phyloP scores from a whole-genome alignment of 2,329 filamentous ascomycete genomes.

The Colletotrichum sp. region DNA sequence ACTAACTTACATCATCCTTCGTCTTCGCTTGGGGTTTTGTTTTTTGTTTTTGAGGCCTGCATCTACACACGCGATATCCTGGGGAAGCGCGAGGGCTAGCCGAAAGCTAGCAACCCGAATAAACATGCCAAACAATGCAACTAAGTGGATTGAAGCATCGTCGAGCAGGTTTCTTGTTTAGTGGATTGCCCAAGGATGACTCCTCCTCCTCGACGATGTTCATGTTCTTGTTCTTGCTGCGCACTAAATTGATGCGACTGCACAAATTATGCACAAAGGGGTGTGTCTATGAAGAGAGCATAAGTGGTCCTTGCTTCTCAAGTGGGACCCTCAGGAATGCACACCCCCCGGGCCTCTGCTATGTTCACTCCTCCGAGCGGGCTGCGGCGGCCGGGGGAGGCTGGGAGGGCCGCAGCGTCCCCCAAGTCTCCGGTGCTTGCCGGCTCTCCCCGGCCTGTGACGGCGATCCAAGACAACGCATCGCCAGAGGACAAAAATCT shows the following conservation, averaged over 20 bases:
- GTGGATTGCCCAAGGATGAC: slow-evolving; percentile 10
- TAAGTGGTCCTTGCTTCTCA: not conserved
- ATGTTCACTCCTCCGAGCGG: slow-evolving; percentile 3
- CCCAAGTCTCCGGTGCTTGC: slow-evolving; percentile 1
- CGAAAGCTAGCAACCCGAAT: not conserved
- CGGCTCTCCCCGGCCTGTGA: slow-evolving; percentile 16
- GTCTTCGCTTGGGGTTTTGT: not conserved
- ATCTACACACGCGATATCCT: not conserved
- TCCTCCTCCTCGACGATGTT: not conserved
- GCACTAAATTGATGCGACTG: not conserved
- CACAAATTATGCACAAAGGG: slow-evolving; percentile 2
- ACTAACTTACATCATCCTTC: not conserved
- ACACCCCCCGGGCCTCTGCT: not conserved
- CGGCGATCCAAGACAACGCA: slow-evolving; percentile 18
- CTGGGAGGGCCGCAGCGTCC: not conserved
- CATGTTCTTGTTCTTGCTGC: not conserved
- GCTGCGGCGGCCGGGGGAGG: not conserved
- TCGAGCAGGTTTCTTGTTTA: slow-evolving; percentile 16
- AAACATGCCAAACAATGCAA: not conserved
- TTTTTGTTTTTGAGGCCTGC: not conserved
- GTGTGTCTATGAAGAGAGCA: not conserved
- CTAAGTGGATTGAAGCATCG: not conserved
- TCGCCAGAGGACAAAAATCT: not conserved
- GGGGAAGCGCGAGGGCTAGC: not conserved
- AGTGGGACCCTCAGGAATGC: not conserved